Conservation (phyloP, 495 filamentous ascomycete species). For the Trichocladium uniseriatum region DNA sequence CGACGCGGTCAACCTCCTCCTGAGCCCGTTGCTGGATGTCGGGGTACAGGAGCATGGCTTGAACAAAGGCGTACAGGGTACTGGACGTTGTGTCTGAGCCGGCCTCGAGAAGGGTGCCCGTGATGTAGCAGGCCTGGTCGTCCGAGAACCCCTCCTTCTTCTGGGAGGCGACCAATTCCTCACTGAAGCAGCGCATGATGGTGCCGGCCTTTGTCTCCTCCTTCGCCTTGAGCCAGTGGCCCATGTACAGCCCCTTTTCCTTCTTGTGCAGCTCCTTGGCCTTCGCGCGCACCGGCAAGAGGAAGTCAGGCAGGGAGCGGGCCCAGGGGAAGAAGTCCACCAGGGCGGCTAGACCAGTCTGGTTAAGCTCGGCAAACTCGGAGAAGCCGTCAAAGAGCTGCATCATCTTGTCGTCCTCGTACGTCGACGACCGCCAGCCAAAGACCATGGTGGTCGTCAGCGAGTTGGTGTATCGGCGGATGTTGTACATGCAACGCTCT, state of each 20-base stretch:
- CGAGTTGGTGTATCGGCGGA: slow-evolving; percentile 45
- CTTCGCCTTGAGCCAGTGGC: slow-evolving; percentile 29
- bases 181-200: slow-evolving; percentile 32
- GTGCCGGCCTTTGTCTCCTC: slow-evolving; percentile 19
- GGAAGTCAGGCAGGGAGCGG: slow-evolving; percentile 33
- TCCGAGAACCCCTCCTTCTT: slow-evolving; percentile 33
- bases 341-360: slow-evolving; percentile 28
- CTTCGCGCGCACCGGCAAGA: slow-evolving; percentile 25
- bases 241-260: slow-evolving; percentile 24
- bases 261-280: slow-evolving; percentile 23
- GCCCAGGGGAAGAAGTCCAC: slow-evolving; percentile 39
- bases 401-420: slow-evolving; percentile 42
- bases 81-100: slow-evolving; percentile 49
- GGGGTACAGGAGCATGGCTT: slow-evolving; percentile 48
- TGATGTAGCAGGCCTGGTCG: slow-evolving; percentile 35
- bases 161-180: slow-evolving; percentile 32
- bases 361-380: slow-evolving; percentile 40
- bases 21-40: slow-evolving; percentile 42
- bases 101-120: slow-evolving; percentile 46
- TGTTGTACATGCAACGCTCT: slow-evolving; percentile 37
- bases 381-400: slow-evolving; percentile 47
- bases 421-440: slow-evolving; percentile 40
- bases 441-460: slow-evolving; percentile 50
- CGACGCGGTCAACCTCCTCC: slow-evolving; percentile 46
- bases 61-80: slow-evolving; percentile 48